Evolutionary conservation across 768 basidiomycete species (phyloP), one percentile per base, ranked within the genome.

Genomic region (Kwoniella pini): DNA sequence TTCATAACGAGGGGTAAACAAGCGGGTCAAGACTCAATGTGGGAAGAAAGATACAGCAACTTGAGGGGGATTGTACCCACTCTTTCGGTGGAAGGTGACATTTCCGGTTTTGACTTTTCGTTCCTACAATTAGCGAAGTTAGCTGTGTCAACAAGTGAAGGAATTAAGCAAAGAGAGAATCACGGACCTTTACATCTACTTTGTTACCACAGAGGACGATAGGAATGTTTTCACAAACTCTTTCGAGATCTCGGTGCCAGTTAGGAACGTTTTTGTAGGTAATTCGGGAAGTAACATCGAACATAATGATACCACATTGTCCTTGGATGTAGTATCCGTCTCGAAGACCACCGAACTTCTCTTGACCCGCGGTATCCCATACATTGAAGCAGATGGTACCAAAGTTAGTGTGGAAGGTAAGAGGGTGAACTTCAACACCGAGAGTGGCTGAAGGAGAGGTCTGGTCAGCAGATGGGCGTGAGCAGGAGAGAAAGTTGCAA

Each of bases 271-370:
- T 98, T 85, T 98, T 98, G 84, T 99, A 99, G 57, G 96, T 99
- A 86, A 98, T 99, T 76, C 96, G 88, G 55, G 96, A 96, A 61
- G 96, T 98, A 67, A 98, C 95, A 67, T 82, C 96, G 83, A 98
- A 98, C 96, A 99, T 98, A 86, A 99, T 98, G 84, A 99, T 98
- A 72, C 96, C 96, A 77, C 93, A 98, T 81, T 99, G 96, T 28
- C 77, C 76, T 57, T 76, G 73, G 54, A 76, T 76, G 67, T 76
- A 76, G 67, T 74, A 77, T 45, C 94, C 93, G 81, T 96, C 93
- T 66, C 93, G 90, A 64, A 97, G 89, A 77, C 93, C 94, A 82
- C 95, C 96, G 70, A 99, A 99, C 83, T 98, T 99, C 82, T 99
- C 96, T 83, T 99, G 96, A 43, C 96, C 96, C 55, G 96, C 96